Evolutionary conservation across 768 basidiomycete species (phyloP).

Genomic region (Tylopilus intermedius): DNA sequence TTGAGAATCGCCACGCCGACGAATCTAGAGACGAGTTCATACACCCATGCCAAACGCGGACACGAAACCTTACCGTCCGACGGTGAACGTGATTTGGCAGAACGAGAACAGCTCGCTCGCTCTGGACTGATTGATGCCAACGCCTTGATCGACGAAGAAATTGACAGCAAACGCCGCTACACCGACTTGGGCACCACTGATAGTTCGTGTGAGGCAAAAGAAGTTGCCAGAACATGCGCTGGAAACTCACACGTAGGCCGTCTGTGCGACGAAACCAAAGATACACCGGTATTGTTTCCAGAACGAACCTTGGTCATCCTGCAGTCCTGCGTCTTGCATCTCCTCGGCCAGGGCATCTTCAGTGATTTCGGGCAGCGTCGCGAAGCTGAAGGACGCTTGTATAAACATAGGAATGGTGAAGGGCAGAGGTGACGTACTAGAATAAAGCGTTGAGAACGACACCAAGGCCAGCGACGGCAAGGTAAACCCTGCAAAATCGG

Average conservation of each 20-base stretch:
- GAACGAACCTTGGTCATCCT: constrained; percentile 49
- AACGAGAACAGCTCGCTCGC: constrained; percentile 68
- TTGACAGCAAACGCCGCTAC: constrained; percentile 68
- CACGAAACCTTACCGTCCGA: constrained; percentile 42
- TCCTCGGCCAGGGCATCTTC: constrained; percentile 58
- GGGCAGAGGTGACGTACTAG: constrained; percentile 38
- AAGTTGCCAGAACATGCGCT: neutral
- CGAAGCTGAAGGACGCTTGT: constrained; percentile 42
- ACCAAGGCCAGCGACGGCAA: constrained; percentile 61
- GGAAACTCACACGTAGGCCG: constrained; percentile 50
- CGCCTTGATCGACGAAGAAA: constrained; percentile 59
- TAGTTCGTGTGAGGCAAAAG: neutral
- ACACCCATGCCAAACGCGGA: neutral
- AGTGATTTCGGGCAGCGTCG: constrained; percentile 63
- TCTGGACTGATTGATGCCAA: constrained; percentile 45
- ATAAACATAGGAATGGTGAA: neutral
- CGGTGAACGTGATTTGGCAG: constrained; percentile 65
- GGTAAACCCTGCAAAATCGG: constrained; percentile 46
- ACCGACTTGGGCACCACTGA: constrained; percentile 58
- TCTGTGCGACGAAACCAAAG: constrained; percentile 72
- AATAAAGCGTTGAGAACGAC: constrained; percentile 58
- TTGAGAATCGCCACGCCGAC: constrained; percentile 56
- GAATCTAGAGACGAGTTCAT: constrained; percentile 40
- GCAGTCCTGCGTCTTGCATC: constrained; percentile 38
- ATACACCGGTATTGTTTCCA: constrained; percentile 66